Conservation (phyloP, 306 rosid species). For the Rosa chinensis region DNA sequence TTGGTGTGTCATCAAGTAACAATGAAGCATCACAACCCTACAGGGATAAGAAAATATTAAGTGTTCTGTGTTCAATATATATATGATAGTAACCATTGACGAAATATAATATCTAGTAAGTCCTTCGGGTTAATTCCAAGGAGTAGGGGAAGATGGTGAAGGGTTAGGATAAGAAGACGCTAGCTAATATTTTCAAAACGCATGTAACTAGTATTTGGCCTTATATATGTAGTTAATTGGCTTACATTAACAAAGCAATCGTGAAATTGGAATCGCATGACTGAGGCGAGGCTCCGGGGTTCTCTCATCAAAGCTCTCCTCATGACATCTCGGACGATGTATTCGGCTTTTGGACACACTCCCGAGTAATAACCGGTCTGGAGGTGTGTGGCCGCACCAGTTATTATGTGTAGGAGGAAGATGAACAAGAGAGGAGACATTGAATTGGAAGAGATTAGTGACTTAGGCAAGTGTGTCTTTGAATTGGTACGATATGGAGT, state of each 20-base stretch:
- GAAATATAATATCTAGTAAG: neutral
- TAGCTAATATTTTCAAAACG: neutral
- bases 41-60: neutral
- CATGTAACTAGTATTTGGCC: neutral
- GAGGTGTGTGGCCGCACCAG: conserved; percentile 41
- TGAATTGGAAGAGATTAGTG: neutral
- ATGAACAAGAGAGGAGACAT: conserved; percentile 26
- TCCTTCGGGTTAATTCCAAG: neutral
- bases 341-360: conserved; percentile 64
- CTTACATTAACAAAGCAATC: conserved; percentile 82
- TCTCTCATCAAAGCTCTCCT: conserved; percentile 52
- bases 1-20: conserved; percentile 84
- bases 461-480: neutral
- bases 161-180: neutral
- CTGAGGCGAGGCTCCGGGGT: conserved; percentile 83
- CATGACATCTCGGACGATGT: conserved; percentile 59
- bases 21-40: conserved; percentile 92
- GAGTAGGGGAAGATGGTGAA: neutral
- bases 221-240: neutral
- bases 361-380: conserved; percentile 49
- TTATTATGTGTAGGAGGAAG: conserved; percentile 34
- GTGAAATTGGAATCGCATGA: conserved; percentile 86
- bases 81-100: neutral
- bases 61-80: neutral
- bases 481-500: neutral